phyloP scores from a whole-genome alignment of 2,329 filamentous ascomycete species.

The Huntiella moniliformis region DNA sequence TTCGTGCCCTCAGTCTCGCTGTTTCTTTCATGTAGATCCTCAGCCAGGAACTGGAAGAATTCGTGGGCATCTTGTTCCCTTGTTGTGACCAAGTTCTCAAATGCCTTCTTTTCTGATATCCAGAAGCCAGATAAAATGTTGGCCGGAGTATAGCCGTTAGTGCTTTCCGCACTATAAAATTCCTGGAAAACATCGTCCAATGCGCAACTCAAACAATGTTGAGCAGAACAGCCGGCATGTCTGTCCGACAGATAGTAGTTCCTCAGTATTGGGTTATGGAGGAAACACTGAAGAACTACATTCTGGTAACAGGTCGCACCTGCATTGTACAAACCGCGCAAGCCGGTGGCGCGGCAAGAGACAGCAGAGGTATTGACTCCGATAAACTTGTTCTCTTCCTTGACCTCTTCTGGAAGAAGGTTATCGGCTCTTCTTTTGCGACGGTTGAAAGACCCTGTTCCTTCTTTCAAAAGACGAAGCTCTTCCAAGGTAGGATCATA shows the following conservation, averaged over 20 bases:
- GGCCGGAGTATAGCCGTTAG: constrained; percentile 77
- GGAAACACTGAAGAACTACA: constrained; percentile 78
- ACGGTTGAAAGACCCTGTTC: constrained; percentile 43
- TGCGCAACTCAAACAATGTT: constrained; percentile 47
- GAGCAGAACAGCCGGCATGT: constrained; percentile 51
- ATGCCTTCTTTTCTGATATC: constrained; percentile 59
- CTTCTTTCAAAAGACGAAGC: constrained; percentile 50
- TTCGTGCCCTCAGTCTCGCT: constrained; percentile 40
- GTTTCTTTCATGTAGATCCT: constrained; percentile 74
- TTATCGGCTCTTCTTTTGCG: constrained; percentile 65
- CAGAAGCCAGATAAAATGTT: constrained; percentile 79
- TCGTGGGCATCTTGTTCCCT: constrained; percentile 95
- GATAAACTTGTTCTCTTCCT: constrained; percentile 61
- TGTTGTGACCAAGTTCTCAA: constrained; percentile 66
- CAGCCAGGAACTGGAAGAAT: constrained; percentile 88
- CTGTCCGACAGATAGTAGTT: constrained; percentile 87
- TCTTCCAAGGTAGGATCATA: constrained; percentile 69
- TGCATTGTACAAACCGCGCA: constrained; percentile 89
- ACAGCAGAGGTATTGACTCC: constrained; percentile 59
- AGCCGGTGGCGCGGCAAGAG: constrained; percentile 69
- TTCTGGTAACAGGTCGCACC: constrained; percentile 98
- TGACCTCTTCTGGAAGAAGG: constrained; percentile 41
- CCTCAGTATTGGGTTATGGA: constrained; percentile 81
- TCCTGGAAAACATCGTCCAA: constrained; percentile 60
- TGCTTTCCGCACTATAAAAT: constrained; percentile 54